Evolutionary conservation across 148 eudicot species (phyloP), one percentile per base, ranked within the genome.

Genomic region (Amaranthus cruentus): DNA sequence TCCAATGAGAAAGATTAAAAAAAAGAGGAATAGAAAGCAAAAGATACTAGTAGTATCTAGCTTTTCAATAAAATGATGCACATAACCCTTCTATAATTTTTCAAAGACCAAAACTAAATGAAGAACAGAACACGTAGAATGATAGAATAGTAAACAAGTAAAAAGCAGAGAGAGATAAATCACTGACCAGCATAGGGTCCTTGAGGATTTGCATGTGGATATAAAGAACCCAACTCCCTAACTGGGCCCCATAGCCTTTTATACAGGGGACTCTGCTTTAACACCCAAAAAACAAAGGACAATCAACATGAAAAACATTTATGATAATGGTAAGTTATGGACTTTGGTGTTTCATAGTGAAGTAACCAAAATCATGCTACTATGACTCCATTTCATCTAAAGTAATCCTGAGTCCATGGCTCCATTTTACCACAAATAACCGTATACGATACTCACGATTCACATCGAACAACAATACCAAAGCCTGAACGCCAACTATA

Each of bases 241-340:
- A 83, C 77, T 14, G 86, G 86, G 61, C 86, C 86, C 86, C 86
- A 83, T 60, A 83, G 71, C 73, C 86, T 80, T 78, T 82, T 80
- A 60, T 81, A 64, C 57, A 78, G 66, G 57, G 84, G 79, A 75
- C 84, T 78, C 86, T 83, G 84, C 75, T 57, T 81, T 73, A 42
- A 53, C 62, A 61, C 51, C 48, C 15, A 75, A 7, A 68, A 13
- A 60, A 63, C 51, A 69, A 15, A 62, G 74, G 55, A 66, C 52
- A 52, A 60, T 43, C 55, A 72, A 50, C 62, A 71, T 43, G 61
- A 66, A 21, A 55, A 63, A 50, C 10, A 50, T 50, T 66, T 62
- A 15, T 48, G 55, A 70, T 43, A 62, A 78, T 62, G 43, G n/a
- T 61, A 52, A 62, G 5, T 47, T 69, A 57, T 77, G 50, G 72